Evolutionary conservation across 805 yeast genomes (phyloP), one percentile per base, ranked within the genome.

Genomic region (Clavispora phyllophila): DNA sequence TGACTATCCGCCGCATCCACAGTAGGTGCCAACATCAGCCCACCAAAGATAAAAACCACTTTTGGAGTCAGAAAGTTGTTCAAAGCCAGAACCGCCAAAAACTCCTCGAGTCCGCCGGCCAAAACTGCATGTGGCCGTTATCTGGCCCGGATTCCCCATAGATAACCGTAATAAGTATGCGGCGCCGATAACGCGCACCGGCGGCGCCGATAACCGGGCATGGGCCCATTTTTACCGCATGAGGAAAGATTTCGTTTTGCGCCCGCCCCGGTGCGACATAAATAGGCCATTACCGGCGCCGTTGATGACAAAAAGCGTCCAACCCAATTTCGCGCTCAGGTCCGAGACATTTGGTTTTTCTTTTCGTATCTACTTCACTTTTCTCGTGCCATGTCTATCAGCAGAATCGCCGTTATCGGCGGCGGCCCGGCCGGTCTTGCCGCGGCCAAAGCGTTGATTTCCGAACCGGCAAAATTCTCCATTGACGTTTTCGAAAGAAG

Each of bases 371-470:
- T 17, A 15, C 17, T 31, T 8, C 14, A 10, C 8, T 19, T 6
- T 17, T 20, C 15, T 17, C 10, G 17, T 25, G 17, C 15, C 36
- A 35, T 35, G 37, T 26, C 25, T 18, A 17, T 36, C 13, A 19
- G 28, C 37, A 46, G 54, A 32, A 68, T 85, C 3, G 88, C 87
- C 0, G 75, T 87, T 8, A 71, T 87, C 19, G 95, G 95, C 2
- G 89, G 79, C 2, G 95, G 95, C 0, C 90, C 93, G 0, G 72
- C 78, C 35, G 95, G 91, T 0, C 62, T 82, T 17, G 87, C 82
- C 0, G 65, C 76, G 3, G 79, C 86, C 0, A 78, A 81, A 44
- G 87, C 89, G 0, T 65, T 87, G 9, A 49, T 75, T 7, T 73
- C 68, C 9, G 89, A 82, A 50, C 54, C 60, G 1, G 56, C 63